Evolutionary conservation across 305 asterid genomes (phyloP).

Genomic region (Fraxinus albicans): DNA sequence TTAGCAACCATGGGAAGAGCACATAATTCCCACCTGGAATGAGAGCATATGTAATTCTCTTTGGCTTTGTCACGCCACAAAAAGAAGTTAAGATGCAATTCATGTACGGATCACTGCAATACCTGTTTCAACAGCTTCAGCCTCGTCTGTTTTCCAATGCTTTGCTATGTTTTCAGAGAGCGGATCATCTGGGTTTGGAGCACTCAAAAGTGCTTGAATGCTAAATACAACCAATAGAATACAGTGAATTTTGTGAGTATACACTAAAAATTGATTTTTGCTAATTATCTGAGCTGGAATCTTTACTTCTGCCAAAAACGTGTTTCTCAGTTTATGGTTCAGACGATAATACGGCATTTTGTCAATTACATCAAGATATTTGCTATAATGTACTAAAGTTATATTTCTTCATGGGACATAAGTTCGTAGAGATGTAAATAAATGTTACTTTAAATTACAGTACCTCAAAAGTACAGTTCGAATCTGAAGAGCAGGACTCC

Average conservation of each 20-base stretch:
- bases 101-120: neutral
- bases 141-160: slow-evolving; percentile 93
- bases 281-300: neutral
- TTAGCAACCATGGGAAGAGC: neutral
- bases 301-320: neutral
- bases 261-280: neutral
- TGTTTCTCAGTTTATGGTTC: neutral
- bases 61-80: neutral
- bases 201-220: slow-evolving; percentile 96
- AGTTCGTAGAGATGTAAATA: neutral
- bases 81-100: neutral
- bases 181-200: slow-evolving; percentile 96
- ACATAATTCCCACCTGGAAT: neutral
- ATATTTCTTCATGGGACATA: slow-evolving; percentile 12
- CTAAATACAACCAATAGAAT: slow-evolving; percentile 34
- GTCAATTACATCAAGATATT: neutral
- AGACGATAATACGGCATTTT: neutral
- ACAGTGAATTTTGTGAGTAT: neutral
- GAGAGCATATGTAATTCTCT: neutral
- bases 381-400: neutral
- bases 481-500: slow-evolving; percentile 99
- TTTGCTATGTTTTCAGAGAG: slow-evolving; percentile 96
- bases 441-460: slow-evolving; percentile 16
- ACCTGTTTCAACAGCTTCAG: slow-evolving; percentile 97
- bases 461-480: slow-evolving; percentile 94